Evolutionary conservation across 805 yeast genomes (phyloP), one percentile per base, ranked within the genome.

Genomic region (Blastobotrys chiropterorum): DNA sequence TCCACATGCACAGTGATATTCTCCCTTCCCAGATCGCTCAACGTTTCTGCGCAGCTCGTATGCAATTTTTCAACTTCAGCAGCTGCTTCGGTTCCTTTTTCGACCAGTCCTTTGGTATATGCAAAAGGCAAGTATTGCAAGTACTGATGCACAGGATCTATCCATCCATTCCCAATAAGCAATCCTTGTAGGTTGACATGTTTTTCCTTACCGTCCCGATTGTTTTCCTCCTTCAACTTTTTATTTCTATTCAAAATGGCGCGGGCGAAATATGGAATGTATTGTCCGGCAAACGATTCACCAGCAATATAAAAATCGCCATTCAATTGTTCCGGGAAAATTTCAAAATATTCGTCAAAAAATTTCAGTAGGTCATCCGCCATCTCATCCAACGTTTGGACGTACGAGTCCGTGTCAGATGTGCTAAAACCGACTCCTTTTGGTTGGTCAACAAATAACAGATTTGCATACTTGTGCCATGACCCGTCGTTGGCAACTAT

Each of bases 241-340:
- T 63, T 44, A 61, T 83, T 79, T 39, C 77, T 69, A 1, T 74
- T 69, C 46, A 80, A 59, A 3, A 92, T 73, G 1, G 79, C 81
- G 39, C 78, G 72, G 0, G 92, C 95, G 54, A 90, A 79, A 66
- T 85, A 87, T 0, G 99, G 98, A 50, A 94, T 86, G 65, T 89
- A 94, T 66, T 94, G 97, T 17, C 99, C 99, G 1, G 98, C 98
- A 69, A 85, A 94, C 58, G 96, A 86, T 71, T 94, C 99, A 30
- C 99, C 99, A 0, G 96, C 95, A 34, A 94, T 67, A 57, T 82
- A 80, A 1, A 94, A 71, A 26, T 87, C 85, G 54, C 84, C 82
- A 3, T 61, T 59, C 2, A 65, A 56, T 58, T 86, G 88, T 46
- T 85, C 82, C 0, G 97, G 96, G 66, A 92, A 92, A 2, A 81